Percentiles rank a stretch among this genome's conserved stretches.
These are phyloP conservation scores for Raffaelea albimanens DNA, from an alignment of 2,329 filamentous ascomycete species.

Conservation along the genomic window DNA sequence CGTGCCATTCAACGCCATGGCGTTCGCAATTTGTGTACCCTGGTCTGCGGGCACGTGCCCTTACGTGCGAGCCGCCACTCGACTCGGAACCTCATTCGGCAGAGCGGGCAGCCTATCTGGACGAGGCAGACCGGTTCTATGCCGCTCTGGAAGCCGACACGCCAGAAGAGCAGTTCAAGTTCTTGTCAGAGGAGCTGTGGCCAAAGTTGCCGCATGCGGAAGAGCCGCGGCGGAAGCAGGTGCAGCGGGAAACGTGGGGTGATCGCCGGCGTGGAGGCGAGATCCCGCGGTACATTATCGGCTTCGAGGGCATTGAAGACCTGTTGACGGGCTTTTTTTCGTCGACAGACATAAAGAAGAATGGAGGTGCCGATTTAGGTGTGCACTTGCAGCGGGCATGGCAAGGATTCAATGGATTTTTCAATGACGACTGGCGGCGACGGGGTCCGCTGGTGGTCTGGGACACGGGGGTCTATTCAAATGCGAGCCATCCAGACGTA, in stretches of 20 bases:
- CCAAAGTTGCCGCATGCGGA: conserved; percentile 7
- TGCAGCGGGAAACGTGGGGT: neutral
- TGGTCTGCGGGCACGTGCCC: conserved; percentile 66
- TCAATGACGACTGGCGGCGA: conserved; percentile 52
- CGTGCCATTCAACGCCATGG: conserved; percentile 95
- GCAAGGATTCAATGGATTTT: conserved; percentile 50
- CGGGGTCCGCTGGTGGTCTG: conserved; percentile 50
- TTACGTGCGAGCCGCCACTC: conserved; percentile 85
- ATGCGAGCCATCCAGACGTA: conserved; percentile 12
- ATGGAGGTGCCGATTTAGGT: conserved; percentile 28
- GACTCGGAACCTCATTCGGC: conserved; percentile 46
- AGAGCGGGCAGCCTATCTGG: conserved; percentile 61
- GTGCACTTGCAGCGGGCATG: conserved; percentile 39
- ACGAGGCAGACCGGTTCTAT: conserved; percentile 92
- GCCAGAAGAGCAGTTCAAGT: neutral
- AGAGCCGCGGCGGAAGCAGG: neutral
- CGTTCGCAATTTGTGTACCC: conserved; percentile 76
- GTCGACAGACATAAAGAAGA: conserved; percentile 10
- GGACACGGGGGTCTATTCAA: conserved; percentile 34
- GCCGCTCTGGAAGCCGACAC: conserved; percentile 33
- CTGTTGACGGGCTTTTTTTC: conserved; percentile 35
- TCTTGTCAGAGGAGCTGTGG: conserved; percentile 36
- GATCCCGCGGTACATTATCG: conserved; percentile 49
- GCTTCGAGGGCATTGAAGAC: conserved; percentile 48
- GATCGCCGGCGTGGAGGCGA: conserved; percentile 16